Evolutionary conservation across 169 alveolate genomes (phyloP).

Genomic region (Eimeria sp.): DNA sequence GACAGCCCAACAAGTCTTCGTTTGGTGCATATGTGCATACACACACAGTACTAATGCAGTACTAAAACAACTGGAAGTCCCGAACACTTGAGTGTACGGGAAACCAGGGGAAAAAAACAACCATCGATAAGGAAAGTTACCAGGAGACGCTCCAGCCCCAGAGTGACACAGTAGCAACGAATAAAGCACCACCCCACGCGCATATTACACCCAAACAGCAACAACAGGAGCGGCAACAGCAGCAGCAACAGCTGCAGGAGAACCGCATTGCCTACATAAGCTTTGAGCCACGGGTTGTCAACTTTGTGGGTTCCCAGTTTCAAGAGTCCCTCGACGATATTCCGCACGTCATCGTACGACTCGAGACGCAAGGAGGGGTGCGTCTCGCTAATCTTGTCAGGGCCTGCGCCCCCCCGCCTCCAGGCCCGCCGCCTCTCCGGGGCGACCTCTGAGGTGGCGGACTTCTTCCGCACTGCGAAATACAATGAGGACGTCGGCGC

Average conservation of each 20-base stretch:
- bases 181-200: background rate
- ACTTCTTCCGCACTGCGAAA: conserved; percentile 75
- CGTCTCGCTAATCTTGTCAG: background rate
- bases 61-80: no score
- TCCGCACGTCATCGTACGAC: conserved; percentile 57
- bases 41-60: background rate
- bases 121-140: no score
- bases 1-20: background rate
- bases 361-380: conserved; percentile 72
- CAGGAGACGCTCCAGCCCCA: no score
- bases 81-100: background rate
- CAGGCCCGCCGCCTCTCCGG: conserved; percentile 18
- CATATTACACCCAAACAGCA: background rate
- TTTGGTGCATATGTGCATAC: background rate
- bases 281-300: conserved; percentile 64
- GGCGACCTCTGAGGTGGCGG: conserved; percentile 20
- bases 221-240: background rate
- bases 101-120: background rate
- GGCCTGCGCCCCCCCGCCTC: conserved; percentile 41
- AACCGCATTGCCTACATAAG: background rate
- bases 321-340: conserved; percentile 61
- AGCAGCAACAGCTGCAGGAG: background rate
- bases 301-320: conserved; percentile 42
- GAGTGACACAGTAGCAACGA: conserved; percentile 3
- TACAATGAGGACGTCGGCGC: conserved; percentile 76